phyloP scores from a whole-genome alignment of 768 basidiomycete genomes.

The Trametes cubensis region DNA sequence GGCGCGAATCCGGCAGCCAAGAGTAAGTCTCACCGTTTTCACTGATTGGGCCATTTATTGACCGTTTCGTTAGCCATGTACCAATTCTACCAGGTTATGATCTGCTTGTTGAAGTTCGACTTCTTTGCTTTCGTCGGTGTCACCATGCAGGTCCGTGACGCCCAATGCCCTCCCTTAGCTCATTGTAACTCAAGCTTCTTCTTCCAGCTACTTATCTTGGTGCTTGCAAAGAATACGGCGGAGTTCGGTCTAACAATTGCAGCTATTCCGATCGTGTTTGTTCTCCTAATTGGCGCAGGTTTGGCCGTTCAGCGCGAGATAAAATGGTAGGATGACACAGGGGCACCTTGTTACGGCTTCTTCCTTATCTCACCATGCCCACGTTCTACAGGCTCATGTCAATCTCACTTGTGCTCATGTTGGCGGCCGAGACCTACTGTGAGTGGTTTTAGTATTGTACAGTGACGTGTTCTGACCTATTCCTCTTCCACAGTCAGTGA shows the following conservation, averaged over 20 bases:
- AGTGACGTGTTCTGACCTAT: slow-evolving; percentile 5
- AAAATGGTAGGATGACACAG: slow-evolving; percentile 56
- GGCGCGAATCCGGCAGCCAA: slow-evolving; percentile 86
- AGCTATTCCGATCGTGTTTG: slow-evolving; percentile 78
- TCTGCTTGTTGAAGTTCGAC: slow-evolving; percentile 87
- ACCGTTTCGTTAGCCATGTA: slow-evolving; percentile 66
- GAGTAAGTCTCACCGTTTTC: slow-evolving; percentile 47
- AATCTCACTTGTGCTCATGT: slow-evolving; percentile 72
- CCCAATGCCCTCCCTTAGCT: background rate
- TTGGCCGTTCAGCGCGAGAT: slow-evolving; percentile 79
- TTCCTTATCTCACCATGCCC: background rate
- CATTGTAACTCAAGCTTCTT: background rate
- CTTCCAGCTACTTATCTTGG: slow-evolving; percentile 77
- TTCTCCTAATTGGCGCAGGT: slow-evolving; percentile 65
- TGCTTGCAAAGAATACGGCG: slow-evolving; percentile 60
- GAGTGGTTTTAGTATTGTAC: slow-evolving; percentile 34
- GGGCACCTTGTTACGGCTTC: background rate
- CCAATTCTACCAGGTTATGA: slow-evolving; percentile 84
- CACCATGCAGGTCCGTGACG: slow-evolving; percentile 71
- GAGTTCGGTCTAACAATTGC: slow-evolving; percentile 84
- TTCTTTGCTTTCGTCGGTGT: slow-evolving; percentile 88
- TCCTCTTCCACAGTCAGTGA: slow-evolving; percentile 28
- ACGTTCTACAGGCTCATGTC: slow-evolving; percentile 62
- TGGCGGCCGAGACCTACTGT: slow-evolving; percentile 79
- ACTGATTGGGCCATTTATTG: background rate